phyloP scores from a whole-genome alignment of 257 asterid species.

The Ajuga chamaepitys region DNA sequence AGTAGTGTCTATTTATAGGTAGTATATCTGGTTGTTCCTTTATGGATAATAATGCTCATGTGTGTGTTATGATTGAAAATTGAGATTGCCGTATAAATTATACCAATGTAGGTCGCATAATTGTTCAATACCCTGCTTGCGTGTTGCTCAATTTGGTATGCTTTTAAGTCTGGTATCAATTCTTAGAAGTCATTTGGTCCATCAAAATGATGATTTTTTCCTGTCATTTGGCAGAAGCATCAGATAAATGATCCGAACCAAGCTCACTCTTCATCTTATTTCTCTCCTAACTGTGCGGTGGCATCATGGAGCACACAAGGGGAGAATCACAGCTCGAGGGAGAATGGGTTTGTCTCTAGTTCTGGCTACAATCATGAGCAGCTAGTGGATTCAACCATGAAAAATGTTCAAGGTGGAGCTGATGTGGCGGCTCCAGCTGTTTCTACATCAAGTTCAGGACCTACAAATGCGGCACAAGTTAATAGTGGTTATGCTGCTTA shows the following conservation, averaged over 20 bases:
- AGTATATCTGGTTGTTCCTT: neutral
- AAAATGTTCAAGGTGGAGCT: conserved; percentile 53
- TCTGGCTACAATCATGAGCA: conserved; percentile 53
- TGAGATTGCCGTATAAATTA: neutral
- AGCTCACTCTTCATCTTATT: conserved; percentile 48
- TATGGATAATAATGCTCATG: neutral
- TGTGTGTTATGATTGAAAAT: neutral
- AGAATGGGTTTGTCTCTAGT: conserved; percentile 56
- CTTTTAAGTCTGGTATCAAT: neutral
- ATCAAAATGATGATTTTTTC: neutral
- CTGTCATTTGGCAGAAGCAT: conserved; percentile 40
- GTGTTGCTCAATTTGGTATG: neutral
- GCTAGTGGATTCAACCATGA: conserved; percentile 31
- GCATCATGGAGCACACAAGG: conserved; percentile 53
- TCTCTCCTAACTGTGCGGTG: conserved; percentile 49
- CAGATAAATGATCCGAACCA: conserved; percentile 47
- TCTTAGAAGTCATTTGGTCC: conserved; percentile 11
- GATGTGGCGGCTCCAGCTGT: conserved; percentile 36
- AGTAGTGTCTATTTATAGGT: neutral
- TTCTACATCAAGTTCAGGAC: conserved; percentile 66
- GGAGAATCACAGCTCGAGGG: conserved; percentile 43
- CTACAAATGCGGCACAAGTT: conserved; percentile 52
- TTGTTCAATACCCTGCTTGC: neutral
- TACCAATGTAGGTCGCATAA: neutral
- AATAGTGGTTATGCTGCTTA: conserved; percentile 62